Evolutionary conservation across 805 yeast species (phyloP).

Genomic region (Nakazawaea sp.): DNA sequence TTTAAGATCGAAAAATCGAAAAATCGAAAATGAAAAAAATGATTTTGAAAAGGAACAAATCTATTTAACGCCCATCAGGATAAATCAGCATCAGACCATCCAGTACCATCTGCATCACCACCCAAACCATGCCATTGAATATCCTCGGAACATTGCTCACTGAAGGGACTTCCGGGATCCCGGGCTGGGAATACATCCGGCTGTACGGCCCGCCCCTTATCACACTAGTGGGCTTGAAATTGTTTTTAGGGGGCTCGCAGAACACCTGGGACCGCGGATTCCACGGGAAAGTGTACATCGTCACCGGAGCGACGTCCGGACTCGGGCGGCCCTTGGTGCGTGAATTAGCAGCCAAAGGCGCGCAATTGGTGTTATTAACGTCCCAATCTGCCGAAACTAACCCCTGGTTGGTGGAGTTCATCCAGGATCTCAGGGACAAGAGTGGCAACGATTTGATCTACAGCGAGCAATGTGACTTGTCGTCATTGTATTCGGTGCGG

Average conservation of each 20-base stretch:
- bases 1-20: no score
- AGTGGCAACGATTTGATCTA: conserved; percentile 72
- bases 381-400: conserved; percentile 53
- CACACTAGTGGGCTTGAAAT: conserved; percentile 45
- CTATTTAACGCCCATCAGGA: no score
- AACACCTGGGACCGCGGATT: conserved; percentile 92
- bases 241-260: conserved; percentile 68
- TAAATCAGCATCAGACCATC: no score
- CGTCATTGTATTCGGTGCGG: conserved; percentile 67
- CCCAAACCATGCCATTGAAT: conserved; percentile 71
- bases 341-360: conserved; percentile 76
- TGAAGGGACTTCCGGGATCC: conserved; percentile 72
- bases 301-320: conserved; percentile 95
- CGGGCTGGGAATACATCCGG: conserved; percentile 61
- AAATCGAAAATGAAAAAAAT: no score
- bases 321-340: conserved; percentile 71
- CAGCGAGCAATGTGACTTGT: conserved; percentile 85
- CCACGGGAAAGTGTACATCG: conserved; percentile 79
- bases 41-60: no score
- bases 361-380: conserved; percentile 73
- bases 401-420: conserved; percentile 69
- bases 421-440: conserved; percentile 66
- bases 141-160: conserved; percentile 59
- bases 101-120: conserved; percentile 42
- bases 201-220: conserved; percentile 49